phyloP scores from a whole-genome alignment of 2,329 filamentous ascomycete genomes.

The Talaromyces piceae region DNA sequence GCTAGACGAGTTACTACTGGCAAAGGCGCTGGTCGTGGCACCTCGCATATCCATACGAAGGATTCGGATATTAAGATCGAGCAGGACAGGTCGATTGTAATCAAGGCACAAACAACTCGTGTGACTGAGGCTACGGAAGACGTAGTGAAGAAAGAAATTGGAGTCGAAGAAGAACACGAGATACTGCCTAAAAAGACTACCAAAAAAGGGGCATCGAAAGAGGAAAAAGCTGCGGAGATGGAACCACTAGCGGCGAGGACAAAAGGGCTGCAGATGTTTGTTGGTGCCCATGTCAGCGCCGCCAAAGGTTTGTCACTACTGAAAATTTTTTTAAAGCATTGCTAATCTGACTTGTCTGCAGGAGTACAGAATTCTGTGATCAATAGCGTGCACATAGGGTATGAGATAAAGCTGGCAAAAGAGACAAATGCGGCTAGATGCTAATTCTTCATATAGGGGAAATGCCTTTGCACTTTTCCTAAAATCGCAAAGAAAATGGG shows the following conservation, averaged over 20 bases:
- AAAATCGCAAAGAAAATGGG: conserved; percentile 95
- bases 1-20: neutral
- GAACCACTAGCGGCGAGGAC: conserved; percentile 64
- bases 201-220: conserved; percentile 47
- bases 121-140: neutral
- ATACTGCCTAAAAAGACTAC: conserved; percentile 15
- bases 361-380: conserved; percentile 81
- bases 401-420: conserved; percentile 4
- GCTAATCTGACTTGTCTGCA: conserved; percentile 25
- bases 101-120: neutral
- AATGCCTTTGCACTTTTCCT: conserved; percentile 94
- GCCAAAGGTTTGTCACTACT: conserved; percentile 61
- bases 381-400: conserved; percentile 70
- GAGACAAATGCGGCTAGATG: neutral
- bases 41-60: neutral
- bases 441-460: conserved; percentile 45
- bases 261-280: conserved; percentile 65
- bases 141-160: conserved; percentile 14
- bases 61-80: conserved; percentile 2
- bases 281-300: conserved; percentile 86
- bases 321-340: neutral
- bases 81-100: neutral
- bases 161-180: conserved; percentile 14
- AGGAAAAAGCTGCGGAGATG: conserved; percentile 48
- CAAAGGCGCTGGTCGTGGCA: neutral